Conservation (phyloP, 257 asterid genomes). For the Przewalskia tangutica region DNA sequence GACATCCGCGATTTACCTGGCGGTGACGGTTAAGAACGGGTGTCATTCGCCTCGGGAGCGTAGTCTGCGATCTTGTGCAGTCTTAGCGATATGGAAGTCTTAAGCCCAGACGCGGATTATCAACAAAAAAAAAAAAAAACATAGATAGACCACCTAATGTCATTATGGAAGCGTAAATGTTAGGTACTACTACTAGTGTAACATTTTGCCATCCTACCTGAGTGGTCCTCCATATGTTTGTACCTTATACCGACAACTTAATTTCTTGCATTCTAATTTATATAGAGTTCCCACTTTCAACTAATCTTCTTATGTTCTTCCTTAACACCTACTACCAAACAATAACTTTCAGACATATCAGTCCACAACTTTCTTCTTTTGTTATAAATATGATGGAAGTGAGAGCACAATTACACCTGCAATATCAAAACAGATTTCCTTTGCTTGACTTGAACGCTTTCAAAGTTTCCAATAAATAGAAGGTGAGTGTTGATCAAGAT, state of each 20-base stretch:
- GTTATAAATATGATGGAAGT: constrained; percentile 27
- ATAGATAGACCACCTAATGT: background rate
- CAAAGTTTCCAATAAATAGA: constrained; percentile 1
- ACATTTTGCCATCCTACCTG: no score
- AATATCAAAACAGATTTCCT: background rate
- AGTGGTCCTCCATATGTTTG: background rate
- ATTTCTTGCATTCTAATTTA: background rate
- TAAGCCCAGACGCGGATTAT: no score
- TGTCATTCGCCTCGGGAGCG: no score
- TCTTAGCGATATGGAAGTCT: no score
- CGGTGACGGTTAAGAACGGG: no score
- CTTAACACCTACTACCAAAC: constrained; percentile 12
- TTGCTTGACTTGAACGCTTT: background rate
- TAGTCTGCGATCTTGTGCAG: no score
- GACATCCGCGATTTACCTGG: no score
- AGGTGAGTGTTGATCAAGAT: constrained; percentile 75
- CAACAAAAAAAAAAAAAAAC: no score
- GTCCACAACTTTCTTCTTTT: constrained; percentile 12
- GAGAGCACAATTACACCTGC: background rate
- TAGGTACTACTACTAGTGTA: no score
- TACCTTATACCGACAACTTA: background rate
- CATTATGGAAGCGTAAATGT: background rate
- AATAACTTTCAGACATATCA: background rate
- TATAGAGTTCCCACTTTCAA: constrained; percentile 6
- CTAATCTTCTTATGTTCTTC: background rate